Conservation (phyloP, 2,329 filamentous ascomycete genomes). For the Fusarium sp. region DNA sequence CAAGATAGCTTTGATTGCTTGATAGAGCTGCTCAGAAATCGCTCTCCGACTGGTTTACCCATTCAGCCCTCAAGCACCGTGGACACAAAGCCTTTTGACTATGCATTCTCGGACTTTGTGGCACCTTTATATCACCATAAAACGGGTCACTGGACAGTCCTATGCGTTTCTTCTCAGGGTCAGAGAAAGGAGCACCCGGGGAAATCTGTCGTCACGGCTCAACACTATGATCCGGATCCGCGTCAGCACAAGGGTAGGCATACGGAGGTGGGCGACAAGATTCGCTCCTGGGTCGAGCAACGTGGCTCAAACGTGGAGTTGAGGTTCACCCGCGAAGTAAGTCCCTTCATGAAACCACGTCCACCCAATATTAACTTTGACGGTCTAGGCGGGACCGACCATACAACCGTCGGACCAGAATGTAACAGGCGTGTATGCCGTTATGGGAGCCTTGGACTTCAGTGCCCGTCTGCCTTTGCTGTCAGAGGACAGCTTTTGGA, state of each 20-base stretch:
- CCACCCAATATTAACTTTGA: too few relatives aligned
- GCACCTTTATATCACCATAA: background rate
- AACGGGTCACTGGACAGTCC: background rate
- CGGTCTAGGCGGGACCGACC: too few relatives aligned
- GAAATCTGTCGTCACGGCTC: background rate
- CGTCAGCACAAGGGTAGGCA: background rate
- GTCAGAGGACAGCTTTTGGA: background rate
- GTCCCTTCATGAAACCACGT: too few relatives aligned
- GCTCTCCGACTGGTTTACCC: background rate
- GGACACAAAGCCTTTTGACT: background rate
- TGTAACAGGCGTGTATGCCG: background rate
- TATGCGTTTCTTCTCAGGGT: background rate
- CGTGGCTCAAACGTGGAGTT: background rate
- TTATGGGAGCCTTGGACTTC: background rate
- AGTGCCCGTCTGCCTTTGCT: accelerated
- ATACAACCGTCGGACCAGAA: too few relatives aligned
- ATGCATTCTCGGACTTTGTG: background rate
- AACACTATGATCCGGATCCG: background rate
- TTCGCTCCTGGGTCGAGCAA: background rate
- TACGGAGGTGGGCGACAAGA: background rate
- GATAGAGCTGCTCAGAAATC: background rate
- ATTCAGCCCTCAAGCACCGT: background rate
- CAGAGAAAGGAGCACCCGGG: background rate
- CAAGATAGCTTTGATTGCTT: background rate
- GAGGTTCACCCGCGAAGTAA: background rate